A percentile compares a stretch with the other conserved stretches of the same genome.
Evolutionary conservation across 2,329 filamentous ascomycete genomes (phyloP).

Genomic region (Ceratocystis ficicola): DNA sequence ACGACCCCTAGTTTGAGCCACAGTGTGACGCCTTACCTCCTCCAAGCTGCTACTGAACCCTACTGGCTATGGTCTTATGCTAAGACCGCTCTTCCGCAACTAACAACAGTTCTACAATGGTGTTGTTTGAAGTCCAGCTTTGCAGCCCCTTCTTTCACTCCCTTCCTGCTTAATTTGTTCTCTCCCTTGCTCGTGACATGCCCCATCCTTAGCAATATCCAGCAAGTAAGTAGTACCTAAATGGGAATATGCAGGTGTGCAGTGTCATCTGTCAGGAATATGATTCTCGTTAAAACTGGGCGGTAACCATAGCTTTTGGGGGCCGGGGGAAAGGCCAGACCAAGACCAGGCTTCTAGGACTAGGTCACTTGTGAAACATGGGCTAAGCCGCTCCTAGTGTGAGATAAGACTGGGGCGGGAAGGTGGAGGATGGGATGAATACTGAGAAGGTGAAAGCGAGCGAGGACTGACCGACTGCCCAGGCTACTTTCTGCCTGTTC

Average conservation of each 20-base stretch:
- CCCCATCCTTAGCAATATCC: background rate
- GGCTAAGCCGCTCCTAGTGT: background rate
- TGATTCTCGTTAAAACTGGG: background rate
- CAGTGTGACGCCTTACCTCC: background rate
- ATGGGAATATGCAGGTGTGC: background rate
- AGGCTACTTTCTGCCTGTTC: background rate
- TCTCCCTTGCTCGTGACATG: background rate
- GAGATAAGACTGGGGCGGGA: background rate
- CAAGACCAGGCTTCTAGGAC: background rate
- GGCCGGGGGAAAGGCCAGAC: background rate
- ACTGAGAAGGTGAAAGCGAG: background rate
- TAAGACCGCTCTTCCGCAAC: background rate
- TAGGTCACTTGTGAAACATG: constrained; percentile 7
- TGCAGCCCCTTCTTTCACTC: background rate
- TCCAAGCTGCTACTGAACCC: background rate
- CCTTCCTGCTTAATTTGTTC: background rate
- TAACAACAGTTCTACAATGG: background rate
- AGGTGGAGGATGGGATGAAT: background rate
- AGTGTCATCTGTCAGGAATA: constrained; percentile 3
- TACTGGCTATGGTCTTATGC: background rate
- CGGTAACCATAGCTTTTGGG: background rate
- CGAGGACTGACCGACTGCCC: background rate
- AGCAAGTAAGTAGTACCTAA: too few relatives aligned
- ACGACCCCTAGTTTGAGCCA: background rate
- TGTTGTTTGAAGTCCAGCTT: background rate